phyloP scores from a whole-genome alignment of 2,329 filamentous ascomycete genomes.

The Amphichorda felina region DNA sequence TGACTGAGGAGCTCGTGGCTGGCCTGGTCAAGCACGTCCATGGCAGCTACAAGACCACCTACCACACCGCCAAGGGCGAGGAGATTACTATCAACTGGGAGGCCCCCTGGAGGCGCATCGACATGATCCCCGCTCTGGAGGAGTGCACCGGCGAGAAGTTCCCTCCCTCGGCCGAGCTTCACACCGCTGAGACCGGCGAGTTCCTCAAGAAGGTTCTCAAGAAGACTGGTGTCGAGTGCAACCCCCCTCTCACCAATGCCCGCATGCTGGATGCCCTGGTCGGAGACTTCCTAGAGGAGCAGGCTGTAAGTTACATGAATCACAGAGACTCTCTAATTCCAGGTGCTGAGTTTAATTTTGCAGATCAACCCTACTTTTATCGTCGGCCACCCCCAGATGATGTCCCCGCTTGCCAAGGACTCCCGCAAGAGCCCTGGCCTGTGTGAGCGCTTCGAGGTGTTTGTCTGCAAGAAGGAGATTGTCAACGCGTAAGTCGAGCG shows the following conservation, averaged over 20 bases:
- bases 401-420: slow-evolving; percentile 95
- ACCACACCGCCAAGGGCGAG: slow-evolving; percentile 78
- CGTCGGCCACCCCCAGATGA: slow-evolving; percentile 53
- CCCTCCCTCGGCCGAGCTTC: slow-evolving; percentile 76
- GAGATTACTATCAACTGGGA: slow-evolving; percentile 92
- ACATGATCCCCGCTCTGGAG: slow-evolving; percentile 85
- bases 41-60: slow-evolving; percentile 74
- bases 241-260: slow-evolving; percentile 81
- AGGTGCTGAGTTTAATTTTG: background rate
- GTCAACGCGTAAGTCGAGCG: slow-evolving; percentile 54
- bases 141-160: slow-evolving; percentile 87
- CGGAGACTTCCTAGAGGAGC: slow-evolving; percentile 90
- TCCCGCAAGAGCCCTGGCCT: slow-evolving; percentile 72
- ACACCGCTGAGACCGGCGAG: slow-evolving; percentile 78
- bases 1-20: slow-evolving; percentile 89
- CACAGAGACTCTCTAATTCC: background rate
- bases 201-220: slow-evolving; percentile 77
- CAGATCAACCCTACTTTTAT: slow-evolving; percentile 61
- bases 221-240: slow-evolving; percentile 85
- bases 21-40: slow-evolving; percentile 81
- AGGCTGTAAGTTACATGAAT: slow-evolving; percentile 38
- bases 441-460: slow-evolving; percentile 95
- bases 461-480: slow-evolving; percentile 70
- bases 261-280: slow-evolving; percentile 94
- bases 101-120: slow-evolving; percentile 80